Percentiles rank a stretch among this genome's conserved stretches.
Conservation (phyloP, 495 filamentous ascomycete genomes). For the Evansstolkia leycettana region DNA sequence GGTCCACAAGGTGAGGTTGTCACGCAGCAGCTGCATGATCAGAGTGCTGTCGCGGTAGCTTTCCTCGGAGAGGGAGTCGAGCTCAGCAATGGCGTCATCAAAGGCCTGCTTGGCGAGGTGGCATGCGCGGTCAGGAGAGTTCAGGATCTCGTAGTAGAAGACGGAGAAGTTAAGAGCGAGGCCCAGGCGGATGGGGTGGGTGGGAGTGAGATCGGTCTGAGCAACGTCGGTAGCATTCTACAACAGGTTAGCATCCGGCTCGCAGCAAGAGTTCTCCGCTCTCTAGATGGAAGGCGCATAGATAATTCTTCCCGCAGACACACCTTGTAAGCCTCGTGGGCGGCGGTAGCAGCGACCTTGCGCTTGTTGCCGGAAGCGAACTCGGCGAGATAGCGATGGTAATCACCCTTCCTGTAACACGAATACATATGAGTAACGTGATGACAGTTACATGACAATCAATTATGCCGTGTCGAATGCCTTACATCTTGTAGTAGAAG, state of each 20-base stretch:
- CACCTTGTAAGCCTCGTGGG: slow-evolving; percentile 99
- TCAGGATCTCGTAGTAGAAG: slow-evolving; percentile 99
- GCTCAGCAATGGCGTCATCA: slow-evolving; percentile 97
- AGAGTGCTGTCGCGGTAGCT: slow-evolving; percentile 99
- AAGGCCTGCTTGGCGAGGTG: slow-evolving; percentile 99
- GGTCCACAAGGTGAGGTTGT: slow-evolving; percentile 99
- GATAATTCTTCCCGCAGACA: slow-evolving; percentile 3
- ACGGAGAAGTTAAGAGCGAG: slow-evolving; percentile 99
- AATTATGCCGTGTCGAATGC: too few species aligned
- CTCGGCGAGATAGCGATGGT: slow-evolving; percentile 98
- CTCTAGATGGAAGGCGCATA: background rate
- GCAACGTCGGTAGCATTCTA: slow-evolving; percentile 97
- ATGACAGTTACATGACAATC: too few species aligned
- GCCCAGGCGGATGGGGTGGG: slow-evolving; percentile 96
- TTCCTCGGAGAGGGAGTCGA: slow-evolving; percentile 96
- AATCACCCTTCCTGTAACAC: slow-evolving; percentile 88
- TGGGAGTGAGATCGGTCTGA: slow-evolving; percentile 92
- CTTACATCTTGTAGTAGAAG: slow-evolving; percentile 99
- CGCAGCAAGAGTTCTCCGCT: background rate
- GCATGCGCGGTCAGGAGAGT: slow-evolving; percentile 97
- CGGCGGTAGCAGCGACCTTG: slow-evolving; percentile 89
- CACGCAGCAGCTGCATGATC: slow-evolving; percentile 99
- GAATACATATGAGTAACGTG: too few species aligned
- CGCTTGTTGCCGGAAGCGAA: slow-evolving; percentile 98
- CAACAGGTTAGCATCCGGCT: too few species aligned